Evolutionary conservation across 306 rosid genomes (phyloP).

Genomic region (Trifolium fragiferum): DNA sequence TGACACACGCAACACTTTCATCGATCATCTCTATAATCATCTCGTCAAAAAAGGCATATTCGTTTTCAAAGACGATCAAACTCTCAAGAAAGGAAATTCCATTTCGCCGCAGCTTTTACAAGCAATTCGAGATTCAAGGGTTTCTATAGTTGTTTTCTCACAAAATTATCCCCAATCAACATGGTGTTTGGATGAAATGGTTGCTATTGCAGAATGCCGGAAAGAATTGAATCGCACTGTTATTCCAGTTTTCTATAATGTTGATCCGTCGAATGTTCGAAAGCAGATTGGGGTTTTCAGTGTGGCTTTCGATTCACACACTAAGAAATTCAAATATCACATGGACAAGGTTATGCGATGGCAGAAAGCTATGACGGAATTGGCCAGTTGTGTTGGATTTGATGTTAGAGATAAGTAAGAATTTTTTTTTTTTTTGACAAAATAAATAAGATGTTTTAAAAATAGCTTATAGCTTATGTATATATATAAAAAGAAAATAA

Average conservation of each 20-base stretch:
- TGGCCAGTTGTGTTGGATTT: constrained; percentile 10
- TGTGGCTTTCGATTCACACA: neutral
- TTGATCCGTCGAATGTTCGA: constrained; percentile 21
- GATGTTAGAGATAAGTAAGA: constrained; percentile 24
- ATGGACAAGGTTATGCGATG: neutral
- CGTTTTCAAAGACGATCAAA: neutral
- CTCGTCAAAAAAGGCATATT: neutral
- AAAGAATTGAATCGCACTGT: neutral
- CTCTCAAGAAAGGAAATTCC: neutral
- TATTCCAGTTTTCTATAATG: constrained; percentile 27
- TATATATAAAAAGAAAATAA: no score
- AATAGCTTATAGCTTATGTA: no score
- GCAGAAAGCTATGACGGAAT: neutral
- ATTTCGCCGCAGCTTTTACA: neutral
- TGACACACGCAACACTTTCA: neutral
- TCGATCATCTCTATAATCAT: neutral
- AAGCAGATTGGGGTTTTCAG: neutral
- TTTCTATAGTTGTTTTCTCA: neutral
- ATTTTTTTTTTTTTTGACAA: no score
- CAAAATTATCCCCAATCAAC: neutral
- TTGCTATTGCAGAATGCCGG: neutral
- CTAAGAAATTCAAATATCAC: neutral
- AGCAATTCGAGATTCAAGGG: neutral
- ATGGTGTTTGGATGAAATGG: constrained; percentile 13
- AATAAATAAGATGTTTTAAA: no score